Evolutionary conservation across 2,329 filamentous ascomycete genomes (phyloP), one percentile per base, ranked within the genome.

Genomic region (Sporothrix protearum): DNA sequence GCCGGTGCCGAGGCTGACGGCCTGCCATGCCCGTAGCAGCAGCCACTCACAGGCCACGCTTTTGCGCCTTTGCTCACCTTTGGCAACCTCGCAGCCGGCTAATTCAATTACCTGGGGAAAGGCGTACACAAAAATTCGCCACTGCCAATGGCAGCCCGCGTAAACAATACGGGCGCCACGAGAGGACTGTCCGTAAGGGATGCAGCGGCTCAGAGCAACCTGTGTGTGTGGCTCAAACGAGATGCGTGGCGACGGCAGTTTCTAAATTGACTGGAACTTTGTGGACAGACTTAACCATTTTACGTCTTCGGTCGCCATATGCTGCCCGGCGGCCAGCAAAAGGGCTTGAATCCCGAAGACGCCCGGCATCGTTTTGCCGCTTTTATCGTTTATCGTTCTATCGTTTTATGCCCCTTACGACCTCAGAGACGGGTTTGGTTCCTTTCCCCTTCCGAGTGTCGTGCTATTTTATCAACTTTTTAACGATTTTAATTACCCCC

Each of bases 311-410:
- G 42, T 16, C 64, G 59, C 19, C 33, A 39, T 30, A 45, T 45
- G 22, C 14, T 19, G 14, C 7, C 12, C 45, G 19, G 12, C 55
- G 55, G 33, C 30, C 59, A 45, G 9, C 57, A 49, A 19, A 45
- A 49, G n/a, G 57, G n/a, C n/a, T 59, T 64, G 39, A 63, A 45
- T 25, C 59, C 69, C 69, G 69, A 57, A 57, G 69, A 66, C 63
- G 61, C 70, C 70, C 63, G 63, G 14, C 33, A 10, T 45, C 3
- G 36, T 63, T 63, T 61, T 51, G 6, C 25, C 2, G 19, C 19
- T 22, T 49, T n/a, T 51, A n/a, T n/a, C n/a, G n/a, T n/a, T 22
- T 51, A n/a, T 6, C 9, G 19, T 22, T 51, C 22, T 51, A 51
- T 51, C 10, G 47, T 8, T 51, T 28, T 16, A 28, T 45, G 10